Base-by-base conservation (phyloP, 352 stramenopile species). In the Pythium brachiatum region DNA sequence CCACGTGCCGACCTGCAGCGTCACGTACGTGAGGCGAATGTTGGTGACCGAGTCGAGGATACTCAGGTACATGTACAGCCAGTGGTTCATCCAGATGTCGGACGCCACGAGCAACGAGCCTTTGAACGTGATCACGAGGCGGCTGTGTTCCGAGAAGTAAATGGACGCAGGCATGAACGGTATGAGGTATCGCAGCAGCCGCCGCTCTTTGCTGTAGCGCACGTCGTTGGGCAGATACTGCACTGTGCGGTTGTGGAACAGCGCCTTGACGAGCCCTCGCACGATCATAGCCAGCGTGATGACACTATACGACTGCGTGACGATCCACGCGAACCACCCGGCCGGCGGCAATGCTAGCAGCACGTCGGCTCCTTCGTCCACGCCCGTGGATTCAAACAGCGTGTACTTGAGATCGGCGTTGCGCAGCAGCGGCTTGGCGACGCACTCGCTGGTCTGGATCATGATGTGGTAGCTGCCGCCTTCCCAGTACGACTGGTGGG, bases 31-130 rank as follows among this genome's bases (percentile, higher is more conserved):
- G 55, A 78, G 68, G 0, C 78, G 72, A 0, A 87, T 15, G 52
- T 73, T 84, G 1, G 70, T 53, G 8, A 86, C 54, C 7, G 76
- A 61, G 12, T 89, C 78, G 32, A 86, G 46, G 16, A 86, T 79
- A 54, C 80, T 88, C 0, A 88, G 41, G 2, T 69, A 34, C 7
- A 87, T 86, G 62, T 88, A 89, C 1, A 88, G 63, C 80, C 80
- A 89, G 50, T 89, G 78, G 57, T 87, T 89, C 56, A 88, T 83
- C 80, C 80, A 88, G 2, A 84, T 59, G 25, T 87, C 76, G 1
- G 79, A 87, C 0, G 74, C 80, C 64, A 86, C 79, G 23, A 89
- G 59, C 13, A 78, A 26, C 41, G 64, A 71, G 26, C 75, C 79
- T 26, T 84, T 83, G 65, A 87, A 86, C 1, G 66, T 68, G 31